A percentile compares a stretch with the other conserved stretches of the same genome.
These are phyloP conservation scores for Scopulariopsis brevicaulis DNA, from an alignment of 2,329 filamentous ascomycete genomes.

Conservation along the genomic window DNA sequence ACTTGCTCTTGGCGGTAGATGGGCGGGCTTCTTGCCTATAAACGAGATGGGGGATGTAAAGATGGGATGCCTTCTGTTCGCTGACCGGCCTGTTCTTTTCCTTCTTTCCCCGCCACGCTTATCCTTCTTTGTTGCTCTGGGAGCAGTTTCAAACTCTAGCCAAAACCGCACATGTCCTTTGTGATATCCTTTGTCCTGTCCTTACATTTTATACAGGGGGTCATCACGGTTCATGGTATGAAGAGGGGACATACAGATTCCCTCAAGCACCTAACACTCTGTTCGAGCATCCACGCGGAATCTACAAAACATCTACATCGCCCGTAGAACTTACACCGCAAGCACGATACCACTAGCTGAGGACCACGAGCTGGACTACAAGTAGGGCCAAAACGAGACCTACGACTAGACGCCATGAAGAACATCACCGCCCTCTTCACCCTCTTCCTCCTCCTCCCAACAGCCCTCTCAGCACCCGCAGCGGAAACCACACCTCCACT, in stretches of 20 bases:
- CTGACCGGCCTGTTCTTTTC: too few relatives aligned
- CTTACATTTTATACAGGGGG: background rate
- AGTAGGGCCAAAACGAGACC: background rate
- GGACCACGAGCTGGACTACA: too few relatives aligned
- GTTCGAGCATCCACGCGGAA: too few relatives aligned
- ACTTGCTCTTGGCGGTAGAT: too few relatives aligned
- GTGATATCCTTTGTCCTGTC: background rate
- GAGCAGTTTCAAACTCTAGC: too few relatives aligned
- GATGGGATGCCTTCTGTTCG: too few relatives aligned
- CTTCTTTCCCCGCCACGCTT: too few relatives aligned
- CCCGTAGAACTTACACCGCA: background rate
- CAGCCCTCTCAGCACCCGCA: background rate
- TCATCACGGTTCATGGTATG: background rate
- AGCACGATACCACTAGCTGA: background rate
- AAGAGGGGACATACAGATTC: background rate
- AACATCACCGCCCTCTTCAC: background rate
- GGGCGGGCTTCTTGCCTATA: too few relatives aligned
- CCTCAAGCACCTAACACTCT: too few relatives aligned
- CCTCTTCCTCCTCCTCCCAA: background rate
- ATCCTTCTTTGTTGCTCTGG: too few relatives aligned
- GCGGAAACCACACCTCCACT: background rate
- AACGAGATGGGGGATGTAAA: too few relatives aligned
- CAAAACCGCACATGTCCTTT: background rate
- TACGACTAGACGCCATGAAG: background rate
- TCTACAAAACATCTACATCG: too few relatives aligned